Conservation (phyloP, 257 asterid species). For the Vinca minor region DNA sequence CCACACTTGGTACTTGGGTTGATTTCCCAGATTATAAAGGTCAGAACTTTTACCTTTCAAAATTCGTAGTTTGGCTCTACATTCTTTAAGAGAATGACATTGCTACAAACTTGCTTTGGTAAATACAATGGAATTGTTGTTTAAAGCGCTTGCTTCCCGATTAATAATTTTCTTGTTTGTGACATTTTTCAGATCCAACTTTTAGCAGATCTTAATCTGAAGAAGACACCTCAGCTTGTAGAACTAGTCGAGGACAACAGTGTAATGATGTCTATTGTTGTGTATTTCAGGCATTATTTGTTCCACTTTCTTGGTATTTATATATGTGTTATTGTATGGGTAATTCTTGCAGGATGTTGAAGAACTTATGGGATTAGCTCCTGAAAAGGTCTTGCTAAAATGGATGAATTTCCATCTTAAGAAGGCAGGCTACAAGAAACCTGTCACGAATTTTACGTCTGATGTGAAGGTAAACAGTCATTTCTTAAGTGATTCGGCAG, state of each 20-base stretch:
- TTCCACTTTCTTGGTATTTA: constrained; percentile 2
- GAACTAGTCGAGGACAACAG: constrained; percentile 92
- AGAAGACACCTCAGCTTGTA: constrained; percentile 95
- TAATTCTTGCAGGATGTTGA: constrained; percentile 70
- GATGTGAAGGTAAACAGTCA: constrained; percentile 65
- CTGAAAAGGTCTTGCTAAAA: constrained; percentile 82
- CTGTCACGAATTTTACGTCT: constrained; percentile 80
- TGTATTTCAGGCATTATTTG: constrained; percentile 7
- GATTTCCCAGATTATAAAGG: constrained; percentile 96
- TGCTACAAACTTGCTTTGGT: neutral
- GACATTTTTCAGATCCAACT: constrained; percentile 73
- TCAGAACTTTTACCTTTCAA: constrained; percentile 21
- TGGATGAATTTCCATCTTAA: constrained; percentile 99
- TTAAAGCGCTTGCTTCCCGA: neutral
- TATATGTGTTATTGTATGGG: too few species aligned
- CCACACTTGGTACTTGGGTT: constrained; percentile 93
- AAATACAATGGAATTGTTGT: neutral
- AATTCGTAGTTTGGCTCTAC: neutral
- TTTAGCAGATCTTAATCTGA: constrained; percentile 94
- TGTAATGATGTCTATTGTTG: constrained; percentile 32
- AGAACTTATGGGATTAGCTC: constrained; percentile 94
- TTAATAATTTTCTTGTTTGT: neutral
- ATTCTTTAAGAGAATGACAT: neutral
- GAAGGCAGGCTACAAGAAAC: constrained; percentile 80
- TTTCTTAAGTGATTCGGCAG: constrained; percentile 5